Evolutionary conservation across 2,329 filamentous ascomycete genomes (phyloP), one percentile per base, ranked within the genome.

Genomic region (Ophiostoma ulmi): DNA sequence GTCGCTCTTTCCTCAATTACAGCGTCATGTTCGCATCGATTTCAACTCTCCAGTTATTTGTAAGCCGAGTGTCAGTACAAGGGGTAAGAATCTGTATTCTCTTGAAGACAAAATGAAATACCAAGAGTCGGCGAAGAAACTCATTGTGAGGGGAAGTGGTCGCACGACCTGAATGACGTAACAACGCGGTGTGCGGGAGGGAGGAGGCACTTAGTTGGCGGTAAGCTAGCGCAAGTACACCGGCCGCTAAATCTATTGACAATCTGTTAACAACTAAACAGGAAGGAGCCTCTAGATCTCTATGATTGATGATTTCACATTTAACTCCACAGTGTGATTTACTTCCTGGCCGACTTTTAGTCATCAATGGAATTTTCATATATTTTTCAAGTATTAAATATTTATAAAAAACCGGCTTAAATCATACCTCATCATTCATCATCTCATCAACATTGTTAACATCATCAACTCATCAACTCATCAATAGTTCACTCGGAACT

Each of bases 141-240:
- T 11, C 52, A 58, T 58, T 26, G 22, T 26, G 52, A 58, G 52
- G 52, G 52, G 52, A 58, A 58, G 52, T 58, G 52, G 48, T 26
- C 52, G 52, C 52, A 58, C 52, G 44, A 58, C n/a, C n/a, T 58
- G 52, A 26, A 58, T 58, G 52, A 58, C n/a, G 52, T 58, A 58
- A 58, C 52, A 17, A 26, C 52, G 8, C 22, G n/a, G n/a, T 26
- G 48, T 17, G 52, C 52, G 52, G 52, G 52, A 58, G 14, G n/a
- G 52, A 55, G 10, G n/a, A 55, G n/a, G 8, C n/a, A 13, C n/a
- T 58, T 10, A 55, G 41, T 44, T 44, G 44, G 14, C 44, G 44
- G 44, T 7, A 48, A 48, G 17, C 44, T 48, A 48, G 44, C 17
- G 44, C 38, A 48, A 39, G 6, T 39, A 39, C 41, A n/a, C 44